A percentile compares a stretch with the other conserved stretches of the same genome.
These are phyloP conservation scores for Pyrenochaeta sp. DNA, from an alignment of 2,329 filamentous ascomycete genomes.

Conservation along the genomic window DNA sequence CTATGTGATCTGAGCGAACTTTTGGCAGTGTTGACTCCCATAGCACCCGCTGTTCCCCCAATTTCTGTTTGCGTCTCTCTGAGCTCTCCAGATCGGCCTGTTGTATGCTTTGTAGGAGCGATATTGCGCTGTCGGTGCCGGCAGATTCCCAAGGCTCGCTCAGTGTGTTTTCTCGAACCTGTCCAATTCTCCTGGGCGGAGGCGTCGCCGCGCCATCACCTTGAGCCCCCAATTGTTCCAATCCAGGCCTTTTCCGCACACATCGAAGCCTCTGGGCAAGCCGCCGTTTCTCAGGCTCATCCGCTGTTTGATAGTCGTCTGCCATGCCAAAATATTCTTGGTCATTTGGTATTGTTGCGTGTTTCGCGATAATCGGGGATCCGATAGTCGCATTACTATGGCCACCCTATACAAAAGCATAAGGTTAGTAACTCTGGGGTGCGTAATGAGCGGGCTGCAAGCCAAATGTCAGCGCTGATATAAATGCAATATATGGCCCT, in stretches of 20 bases:
- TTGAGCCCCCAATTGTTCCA: constrained; percentile 20
- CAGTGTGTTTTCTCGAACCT: constrained; percentile 11
- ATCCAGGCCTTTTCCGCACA: constrained; percentile 23
- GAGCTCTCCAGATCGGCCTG: constrained; percentile 5
- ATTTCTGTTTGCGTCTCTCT: constrained; percentile 7
- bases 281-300: constrained; percentile 18
- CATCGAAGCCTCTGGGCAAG: constrained; percentile 25
- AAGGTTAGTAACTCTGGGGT: constrained; percentile 59
- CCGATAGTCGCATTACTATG: constrained; percentile 19
- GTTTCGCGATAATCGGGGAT: constrained; percentile 21
- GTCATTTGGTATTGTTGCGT: constrained; percentile 9
- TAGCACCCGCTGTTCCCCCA: constrained; percentile 22
- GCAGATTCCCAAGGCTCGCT: constrained; percentile 5
- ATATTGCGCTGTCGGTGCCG: constrained; percentile 8
- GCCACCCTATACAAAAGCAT: constrained; percentile 29
- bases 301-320: constrained; percentile 13
- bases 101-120: constrained; percentile 11
- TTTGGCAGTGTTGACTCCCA: constrained; percentile 33
- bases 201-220: constrained; percentile 9
- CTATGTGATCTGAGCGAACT: constrained; percentile 8
- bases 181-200: constrained; percentile 6
- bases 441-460: constrained; percentile 59
- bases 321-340: constrained; percentile 13
- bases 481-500: constrained; percentile 37
- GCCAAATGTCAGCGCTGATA: constrained; percentile 40